These are phyloP conservation scores for Tolypocladium capitatum DNA, from an alignment of 2,329 filamentous ascomycete genomes.

Conservation along the genomic window DNA sequence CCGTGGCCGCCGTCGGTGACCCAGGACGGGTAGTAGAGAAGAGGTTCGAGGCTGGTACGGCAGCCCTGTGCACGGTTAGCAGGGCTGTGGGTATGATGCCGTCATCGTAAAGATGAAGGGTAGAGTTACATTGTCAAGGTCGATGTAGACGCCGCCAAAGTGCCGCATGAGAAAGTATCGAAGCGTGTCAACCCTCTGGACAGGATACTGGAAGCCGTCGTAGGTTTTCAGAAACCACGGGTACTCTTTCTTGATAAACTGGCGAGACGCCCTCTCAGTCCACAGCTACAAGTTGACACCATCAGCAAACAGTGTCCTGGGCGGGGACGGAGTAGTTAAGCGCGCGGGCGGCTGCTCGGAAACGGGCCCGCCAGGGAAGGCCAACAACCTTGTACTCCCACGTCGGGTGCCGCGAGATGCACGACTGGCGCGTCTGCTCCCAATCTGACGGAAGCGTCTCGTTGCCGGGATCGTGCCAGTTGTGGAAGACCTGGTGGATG, in stretches of 20 bases:
- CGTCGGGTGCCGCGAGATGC: constrained; percentile 1
- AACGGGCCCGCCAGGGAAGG: background rate
- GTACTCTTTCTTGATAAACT: constrained; percentile 62
- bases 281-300: constrained; percentile 34
- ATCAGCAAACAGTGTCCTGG: background rate
- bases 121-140: constrained; percentile 40
- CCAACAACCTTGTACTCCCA: constrained; percentile 5
- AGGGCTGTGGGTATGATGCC: fast-evolving
- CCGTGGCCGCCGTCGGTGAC: constrained; percentile 3
- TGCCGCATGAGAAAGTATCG: constrained; percentile 67
- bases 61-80: constrained; percentile 19
- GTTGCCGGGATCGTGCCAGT: constrained; percentile 1
- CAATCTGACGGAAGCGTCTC: constrained; percentile 1
- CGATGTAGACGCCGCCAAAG: constrained; percentile 71
- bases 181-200: constrained; percentile 66
- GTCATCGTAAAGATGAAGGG: background rate
- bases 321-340: no score
- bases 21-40: constrained; percentile 5
- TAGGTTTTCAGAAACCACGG: constrained; percentile 68
- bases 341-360: background rate
- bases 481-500: constrained; percentile 2
- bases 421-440: background rate
- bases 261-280: constrained; percentile 56
- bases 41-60: constrained; percentile 3
- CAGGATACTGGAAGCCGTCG: constrained; percentile 59